Base-by-base conservation (phyloP, 179 eudicot genomes). In the Gypsophila paniculata region DNA sequence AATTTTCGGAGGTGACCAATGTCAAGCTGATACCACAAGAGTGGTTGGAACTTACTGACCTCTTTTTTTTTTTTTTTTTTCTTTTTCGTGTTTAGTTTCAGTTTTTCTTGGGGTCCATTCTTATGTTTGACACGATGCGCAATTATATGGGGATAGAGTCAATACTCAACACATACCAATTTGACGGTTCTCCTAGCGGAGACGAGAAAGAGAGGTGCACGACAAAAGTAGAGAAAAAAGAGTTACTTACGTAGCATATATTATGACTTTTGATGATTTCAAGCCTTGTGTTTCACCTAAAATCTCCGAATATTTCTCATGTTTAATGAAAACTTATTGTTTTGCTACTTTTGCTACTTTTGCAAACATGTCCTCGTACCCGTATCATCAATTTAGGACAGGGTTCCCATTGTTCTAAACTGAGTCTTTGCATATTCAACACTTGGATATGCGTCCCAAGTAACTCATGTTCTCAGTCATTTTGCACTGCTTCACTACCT, bases 1-100 rank as follows among this genome's bases (percentile, higher is more conserved):
- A 61, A 82, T 85, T 19, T 71, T 83, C 51, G 83, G 78, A 19
- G 76, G 71, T 58, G 62, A 75, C 36, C 80, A 83, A 74, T 73
- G 63, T 67, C 81, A 78, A 74, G 86, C 73, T 38, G 78, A 76
- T 29, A 85, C 86, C 10, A 71, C 25, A 59, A 78, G 84, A 68
- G 75, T 84, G 21, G 83, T 77, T 22, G 85, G 86, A 65, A 83
- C 86, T 9, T 81, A 85, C 85, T 83, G 61, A 77, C 76, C 68
- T 13, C 48, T 15, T 14, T 2, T 13, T 75, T 13, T 61, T 15
- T 14, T 2, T 13, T 61, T 15, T 8, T 42, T 0, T 14, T 4
- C 6, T 42, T 21, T 6, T 34, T 21, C 34, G 12, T 32, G 2
- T 25, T 0, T 58, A 34, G 23, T n/a, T 34, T 26, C 63, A 42